Percentiles rank a stretch among this genome's conserved stretches.
phyloP scores from a whole-genome alignment of 1,139 yeast genomes.

The Saccharomycopsis hybrid region DNA sequence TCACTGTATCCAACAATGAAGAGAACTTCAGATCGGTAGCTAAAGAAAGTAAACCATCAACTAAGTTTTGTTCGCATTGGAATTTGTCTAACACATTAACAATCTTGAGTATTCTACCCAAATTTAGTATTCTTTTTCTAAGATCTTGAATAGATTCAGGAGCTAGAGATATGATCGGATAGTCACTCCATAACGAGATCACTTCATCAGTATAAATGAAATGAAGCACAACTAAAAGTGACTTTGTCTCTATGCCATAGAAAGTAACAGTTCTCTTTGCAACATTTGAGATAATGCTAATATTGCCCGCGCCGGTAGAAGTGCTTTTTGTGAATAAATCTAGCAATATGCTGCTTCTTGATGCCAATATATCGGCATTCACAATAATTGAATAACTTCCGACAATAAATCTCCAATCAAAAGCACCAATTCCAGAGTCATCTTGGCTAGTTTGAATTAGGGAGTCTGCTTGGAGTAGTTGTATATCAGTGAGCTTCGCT shows the following conservation, averaged over 20 bases:
- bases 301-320: background rate
- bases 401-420: background rate
- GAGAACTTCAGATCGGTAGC: background rate
- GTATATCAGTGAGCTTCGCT: background rate
- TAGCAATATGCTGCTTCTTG: background rate
- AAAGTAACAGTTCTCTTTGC: background rate
- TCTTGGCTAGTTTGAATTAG: too few species aligned
- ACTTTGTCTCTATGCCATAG: conserved; percentile 25
- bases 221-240: conserved; percentile 35
- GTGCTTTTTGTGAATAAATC: background rate
- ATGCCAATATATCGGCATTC: background rate
- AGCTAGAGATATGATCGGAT: conserved; percentile 23
- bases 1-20: conserved; percentile 22
- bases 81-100: conserved; percentile 1
- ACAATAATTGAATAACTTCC: background rate
- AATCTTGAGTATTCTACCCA: conserved; percentile 20
- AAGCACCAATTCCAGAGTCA: too few species aligned
- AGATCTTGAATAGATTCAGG: conserved; percentile 24
- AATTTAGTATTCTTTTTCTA: conserved; percentile 23
- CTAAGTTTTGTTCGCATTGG: conserved; percentile 1
- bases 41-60: background rate
- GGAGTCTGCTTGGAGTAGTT: background rate
- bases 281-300: background rate
- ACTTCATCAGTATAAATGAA: conserved; percentile 42
- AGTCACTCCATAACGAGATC: conserved; percentile 36